Percentiles rank a stretch among this genome's conserved stretches.
Conservation (phyloP, 768 basidiomycete species). For the Termitomyces sp. region DNA sequence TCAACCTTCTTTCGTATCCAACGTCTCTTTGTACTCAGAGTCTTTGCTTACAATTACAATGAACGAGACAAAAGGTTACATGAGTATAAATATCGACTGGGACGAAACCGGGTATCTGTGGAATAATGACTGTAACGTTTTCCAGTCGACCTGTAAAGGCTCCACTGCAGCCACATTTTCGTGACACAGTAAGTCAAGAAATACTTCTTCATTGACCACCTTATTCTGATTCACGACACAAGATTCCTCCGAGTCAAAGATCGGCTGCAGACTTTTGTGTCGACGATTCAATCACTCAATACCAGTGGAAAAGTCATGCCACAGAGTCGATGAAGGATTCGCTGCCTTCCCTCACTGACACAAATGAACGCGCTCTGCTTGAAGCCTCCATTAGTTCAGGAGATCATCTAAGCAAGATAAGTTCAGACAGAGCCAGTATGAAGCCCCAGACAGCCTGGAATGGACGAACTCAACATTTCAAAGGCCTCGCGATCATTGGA, state of each 20-base stretch:
- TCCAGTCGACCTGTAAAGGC: neutral
- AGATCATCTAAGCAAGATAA: neutral
- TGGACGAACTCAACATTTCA: neutral
- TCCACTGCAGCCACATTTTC: neutral
- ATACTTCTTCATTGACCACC: too few relatives aligned
- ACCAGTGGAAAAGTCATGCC: neutral
- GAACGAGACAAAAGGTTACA: slow-evolving; percentile 1
- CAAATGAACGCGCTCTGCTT: neutral
- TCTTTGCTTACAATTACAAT: neutral
- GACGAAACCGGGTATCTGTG: neutral
- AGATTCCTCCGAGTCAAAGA: neutral
- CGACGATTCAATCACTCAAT: neutral
- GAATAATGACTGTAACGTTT: slow-evolving; percentile 2
- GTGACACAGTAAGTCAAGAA: neutral
- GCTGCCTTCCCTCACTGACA: neutral
- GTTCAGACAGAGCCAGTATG: neutral
- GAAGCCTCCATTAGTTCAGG: neutral
- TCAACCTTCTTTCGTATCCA: neutral
- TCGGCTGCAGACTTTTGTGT: neutral
- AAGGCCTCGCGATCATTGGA: neutral
- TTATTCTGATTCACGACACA: neutral
- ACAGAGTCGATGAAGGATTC: neutral
- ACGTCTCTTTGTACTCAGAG: neutral
- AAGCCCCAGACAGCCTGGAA: neutral
- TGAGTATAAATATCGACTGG: neutral